Base-by-base conservation (phyloP, 2,329 filamentous ascomycete genomes). In the Nigrospora oryzae region DNA sequence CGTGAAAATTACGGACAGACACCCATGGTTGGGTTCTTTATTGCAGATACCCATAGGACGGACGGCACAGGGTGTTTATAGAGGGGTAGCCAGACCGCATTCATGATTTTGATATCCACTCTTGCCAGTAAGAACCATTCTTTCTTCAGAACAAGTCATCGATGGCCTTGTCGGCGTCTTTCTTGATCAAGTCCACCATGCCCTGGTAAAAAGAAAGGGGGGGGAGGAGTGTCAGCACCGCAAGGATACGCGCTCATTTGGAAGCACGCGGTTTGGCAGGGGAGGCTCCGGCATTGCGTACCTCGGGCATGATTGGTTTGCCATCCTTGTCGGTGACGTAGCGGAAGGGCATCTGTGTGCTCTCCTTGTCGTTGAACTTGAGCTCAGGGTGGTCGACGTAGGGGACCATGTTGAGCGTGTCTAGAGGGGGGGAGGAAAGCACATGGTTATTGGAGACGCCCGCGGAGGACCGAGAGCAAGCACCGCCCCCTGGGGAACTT, bases 311-410 rank as follows among this genome's bases (percentile, higher is more conserved):
- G 47, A 96, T 82, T 1, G 90, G 88, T 53, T 87, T 73, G 38
- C 86, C 89, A 46, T 86, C 71, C 11, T 78, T 69, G 42, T 77
- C 83, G 60, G 79, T 84, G 42, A 98, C 90, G 61, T 98, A 98
- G 54, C 93, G 87, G 66, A 98, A 98, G 1, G 93, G 93, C 93
- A 98, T 97, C 64, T 95, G 77, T 0, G 90, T 95, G 63, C 86
- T 93, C 68, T 98, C 93, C 59, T 95, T 84, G 61, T 93, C 83
- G 63, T 87, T 88, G 63, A 97, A 84, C 59, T 83, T 83, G 59
- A 98, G 77, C 60, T 97, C 91, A 0, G 93, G 93, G 58, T 87
- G 83, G 62, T 97, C 90, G 32, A 93, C 64, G 60, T 93, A 96
- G 2, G 81, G 74, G 32, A 98, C 84, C 52, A 89, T 72, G 45